Percentiles rank a stretch among this genome's conserved stretches.
phyloP scores from a whole-genome alignment of 371 early-diverging fungal species.

The Mortierella sp. region DNA sequence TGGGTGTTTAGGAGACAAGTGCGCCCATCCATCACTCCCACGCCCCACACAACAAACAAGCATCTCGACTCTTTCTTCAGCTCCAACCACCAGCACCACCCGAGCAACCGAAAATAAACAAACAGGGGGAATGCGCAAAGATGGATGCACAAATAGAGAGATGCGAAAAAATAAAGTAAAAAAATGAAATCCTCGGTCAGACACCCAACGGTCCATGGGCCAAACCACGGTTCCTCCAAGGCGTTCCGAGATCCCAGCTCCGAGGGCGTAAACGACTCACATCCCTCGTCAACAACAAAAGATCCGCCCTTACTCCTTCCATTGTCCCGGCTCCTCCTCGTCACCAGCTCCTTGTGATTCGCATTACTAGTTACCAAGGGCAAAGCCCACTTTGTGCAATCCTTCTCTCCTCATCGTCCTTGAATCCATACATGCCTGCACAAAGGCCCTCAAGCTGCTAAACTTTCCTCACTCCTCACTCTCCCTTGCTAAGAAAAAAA shows the following conservation, averaged over 20 bases:
- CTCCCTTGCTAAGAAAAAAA: neutral
- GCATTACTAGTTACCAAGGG: neutral
- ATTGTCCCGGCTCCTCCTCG: neutral
- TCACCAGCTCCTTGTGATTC: no score
- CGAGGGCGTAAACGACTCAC: neutral
- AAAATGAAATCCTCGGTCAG: neutral
- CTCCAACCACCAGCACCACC: neutral
- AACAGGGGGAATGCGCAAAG: neutral
- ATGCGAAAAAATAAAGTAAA: neutral
- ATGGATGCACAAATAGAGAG: neutral
- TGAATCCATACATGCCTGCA: neutral
- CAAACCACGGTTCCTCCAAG: neutral
- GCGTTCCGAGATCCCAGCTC: neutral
- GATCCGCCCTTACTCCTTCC: neutral
- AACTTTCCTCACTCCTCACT: neutral
- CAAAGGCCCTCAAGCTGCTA: neutral
- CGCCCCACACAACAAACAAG: neutral
- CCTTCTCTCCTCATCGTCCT: neutral
- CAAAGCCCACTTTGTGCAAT: neutral
- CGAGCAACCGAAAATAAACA: neutral
- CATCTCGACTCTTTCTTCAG: neutral
- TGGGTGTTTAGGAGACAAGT: neutral
- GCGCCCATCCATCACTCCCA: slow-evolving; percentile 2
- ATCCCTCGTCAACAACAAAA: neutral
- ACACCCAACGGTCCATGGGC: neutral